Conservation (phyloP, 345 rosid species). For the Citrus australasica region DNA sequence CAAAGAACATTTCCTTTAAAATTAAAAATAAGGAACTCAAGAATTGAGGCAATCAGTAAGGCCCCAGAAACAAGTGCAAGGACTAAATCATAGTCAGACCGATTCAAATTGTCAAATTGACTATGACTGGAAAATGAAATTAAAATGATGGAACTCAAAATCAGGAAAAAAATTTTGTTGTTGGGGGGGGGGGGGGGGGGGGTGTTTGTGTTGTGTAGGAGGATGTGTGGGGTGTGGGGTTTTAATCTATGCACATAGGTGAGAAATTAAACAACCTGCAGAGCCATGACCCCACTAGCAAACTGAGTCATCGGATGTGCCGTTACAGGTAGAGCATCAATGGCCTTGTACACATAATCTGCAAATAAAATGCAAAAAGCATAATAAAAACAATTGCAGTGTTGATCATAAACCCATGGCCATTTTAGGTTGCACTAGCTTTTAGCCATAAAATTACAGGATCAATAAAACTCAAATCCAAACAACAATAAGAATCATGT, state of each 20-base stretch:
- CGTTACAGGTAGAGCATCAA: conserved; percentile 82
- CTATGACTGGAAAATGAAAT: neutral
- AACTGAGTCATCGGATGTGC: conserved; percentile 99
- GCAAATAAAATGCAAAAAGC: conserved; percentile 17
- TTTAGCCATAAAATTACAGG: neutral
- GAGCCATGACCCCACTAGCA: conserved; percentile 97
- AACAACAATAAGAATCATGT: neutral
- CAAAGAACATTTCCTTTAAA: neutral
- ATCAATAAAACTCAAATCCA: neutral
- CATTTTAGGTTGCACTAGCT: neutral
- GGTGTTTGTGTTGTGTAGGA: too few species aligned
- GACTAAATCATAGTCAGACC: neutral
- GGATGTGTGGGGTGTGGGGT: too few species aligned
- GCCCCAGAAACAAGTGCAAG: neutral
- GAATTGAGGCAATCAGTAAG: neutral
- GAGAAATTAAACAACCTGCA: conserved; percentile 59
- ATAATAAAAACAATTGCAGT: conserved; percentile 4
- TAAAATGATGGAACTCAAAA: neutral
- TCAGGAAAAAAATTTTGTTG: neutral
- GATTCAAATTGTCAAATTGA: neutral
- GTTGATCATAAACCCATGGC: conserved; percentile 1
- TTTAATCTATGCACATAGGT: neutral
- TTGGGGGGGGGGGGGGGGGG: too few species aligned
- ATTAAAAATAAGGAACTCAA: neutral
- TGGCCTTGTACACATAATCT: conserved; percentile 88